Conservation (phyloP, 2,329 filamentous ascomycete genomes). For the Peltaster fructicola region DNA sequence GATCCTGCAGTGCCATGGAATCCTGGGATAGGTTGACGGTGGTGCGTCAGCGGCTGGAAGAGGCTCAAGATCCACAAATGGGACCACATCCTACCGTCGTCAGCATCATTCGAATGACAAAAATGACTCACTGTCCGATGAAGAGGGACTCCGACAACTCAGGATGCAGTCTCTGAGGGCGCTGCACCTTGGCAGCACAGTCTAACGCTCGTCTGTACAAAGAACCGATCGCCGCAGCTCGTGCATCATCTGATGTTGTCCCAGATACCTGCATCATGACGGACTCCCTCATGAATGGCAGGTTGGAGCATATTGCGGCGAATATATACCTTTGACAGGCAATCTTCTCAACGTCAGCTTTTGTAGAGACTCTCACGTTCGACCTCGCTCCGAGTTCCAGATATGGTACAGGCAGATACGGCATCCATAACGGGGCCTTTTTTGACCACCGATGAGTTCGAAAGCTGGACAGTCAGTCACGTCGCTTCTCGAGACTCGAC, state of each 20-base stretch:
- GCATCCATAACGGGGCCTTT: too few species aligned
- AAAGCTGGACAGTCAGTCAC: too few species aligned
- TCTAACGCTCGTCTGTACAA: constrained; percentile 2
- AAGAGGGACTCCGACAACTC: neutral
- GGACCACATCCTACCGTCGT: constrained; percentile 3
- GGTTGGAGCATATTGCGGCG: constrained; percentile 2
- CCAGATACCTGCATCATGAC: constrained; percentile 1
- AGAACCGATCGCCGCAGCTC: constrained; percentile 1
- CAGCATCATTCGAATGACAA: neutral
- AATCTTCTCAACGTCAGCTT: too few species aligned
- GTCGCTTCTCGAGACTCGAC: too few species aligned
- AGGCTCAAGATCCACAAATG: constrained; percentile 3
- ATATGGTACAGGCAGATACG: too few species aligned
- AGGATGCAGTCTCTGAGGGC: constrained; percentile 1
- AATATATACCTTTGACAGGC: constrained; percentile 2
- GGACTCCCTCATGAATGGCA: constrained; percentile 1
- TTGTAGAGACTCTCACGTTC: too few species aligned
- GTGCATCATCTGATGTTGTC: neutral
- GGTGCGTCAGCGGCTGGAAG: constrained; percentile 3
- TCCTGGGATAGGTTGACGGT: constrained; percentile 1
- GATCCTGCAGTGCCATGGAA: too few species aligned
- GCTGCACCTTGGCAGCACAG: constrained; percentile 1
- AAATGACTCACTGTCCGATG: neutral
- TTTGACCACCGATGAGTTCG: too few species aligned
- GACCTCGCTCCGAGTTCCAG: too few species aligned